Percentiles rank a stretch among this genome's conserved stretches.
These are phyloP conservation scores for Thielaviopsis musarum DNA, from an alignment of 2,329 filamentous ascomycete genomes.

Conservation along the genomic window DNA sequence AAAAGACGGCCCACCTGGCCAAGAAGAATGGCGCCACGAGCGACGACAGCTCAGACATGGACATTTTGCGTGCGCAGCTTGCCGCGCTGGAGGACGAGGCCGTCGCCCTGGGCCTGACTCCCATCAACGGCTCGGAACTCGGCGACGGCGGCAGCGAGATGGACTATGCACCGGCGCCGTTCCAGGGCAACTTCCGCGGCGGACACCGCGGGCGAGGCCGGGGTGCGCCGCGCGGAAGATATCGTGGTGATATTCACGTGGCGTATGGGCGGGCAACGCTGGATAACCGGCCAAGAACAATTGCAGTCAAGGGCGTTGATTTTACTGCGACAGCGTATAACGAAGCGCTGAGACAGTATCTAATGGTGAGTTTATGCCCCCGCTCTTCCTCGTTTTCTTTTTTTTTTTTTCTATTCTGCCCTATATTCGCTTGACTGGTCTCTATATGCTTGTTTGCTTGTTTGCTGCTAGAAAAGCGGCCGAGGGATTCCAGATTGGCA, in stretches of 20 bases:
- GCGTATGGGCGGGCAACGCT: conserved; percentile 49
- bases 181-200: conserved; percentile 24
- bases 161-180: conserved; percentile 7
- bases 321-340: conserved; percentile 46
- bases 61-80: conserved; percentile 52
- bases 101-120: conserved; percentile 49
- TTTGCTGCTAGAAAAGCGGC: too few species aligned
- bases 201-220: conserved; percentile 21
- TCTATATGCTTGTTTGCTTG: too few species aligned
- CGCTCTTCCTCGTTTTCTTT: too few species aligned
- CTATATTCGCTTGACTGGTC: too few species aligned
- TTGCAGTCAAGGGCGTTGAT: conserved; percentile 47
- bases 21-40: conserved; percentile 18
- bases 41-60: conserved; percentile 32
- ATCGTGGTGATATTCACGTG: conserved; percentile 28
- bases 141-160: conserved; percentile 21
- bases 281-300: conserved; percentile 57
- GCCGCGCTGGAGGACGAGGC: conserved; percentile 61
- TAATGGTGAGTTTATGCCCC: conserved; percentile 37
- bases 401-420: too few species aligned
- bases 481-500: too few species aligned
- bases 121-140: conserved; percentile 21
- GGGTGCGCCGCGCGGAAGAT: conserved; percentile 16
- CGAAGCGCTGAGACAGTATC: conserved; percentile 52
- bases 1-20: conserved; percentile 39